Evolutionary conservation across 2,329 filamentous ascomycete species (phyloP), one percentile per base, ranked within the genome.

Genomic region (Trichophyton benhamiae): DNA sequence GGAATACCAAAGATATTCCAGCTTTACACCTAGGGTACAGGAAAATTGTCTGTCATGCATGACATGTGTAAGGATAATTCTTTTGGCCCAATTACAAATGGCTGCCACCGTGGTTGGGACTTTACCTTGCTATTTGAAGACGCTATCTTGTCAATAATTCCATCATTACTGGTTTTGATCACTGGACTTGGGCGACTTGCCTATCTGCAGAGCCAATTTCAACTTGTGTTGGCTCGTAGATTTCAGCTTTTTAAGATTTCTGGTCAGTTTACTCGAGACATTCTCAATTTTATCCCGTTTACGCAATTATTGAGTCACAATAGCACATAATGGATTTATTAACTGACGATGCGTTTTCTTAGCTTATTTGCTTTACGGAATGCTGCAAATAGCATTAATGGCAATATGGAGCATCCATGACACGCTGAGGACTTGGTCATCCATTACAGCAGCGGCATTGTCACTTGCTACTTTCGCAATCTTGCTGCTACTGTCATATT

Each of bases 71-170:
- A 65, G 69, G 44, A 65, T 41, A 65, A 70, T 57, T 53, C 58
- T 9, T 72, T 72, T 53, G 69, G 70, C 20, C 69, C 70, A 57
- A 62, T 62, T 9, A 64, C 71, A 13, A 55, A 46, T 11, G 62
- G 62, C 13, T 55, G 25, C 30, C 71, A 66, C 61, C 64, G 63
- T 46, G 63, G 67, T 64, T 71, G 70, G 60, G 70, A 72, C 52
- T 72, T 72, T 60, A 72, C 70, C 3, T 63, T 71, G 11, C 58
- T 70, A 3, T 72, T 72, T 48, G 70, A 71, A 61, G 65, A 72
- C 46, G 63, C 58, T 13, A 66, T 71, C n/a, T 60, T 71, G 7
- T 59, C 62, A 6, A 60, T 65, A 11, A 42, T 57, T n/a, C 61
- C 60, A 11, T 55, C 25, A 27, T n/a, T 55, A 8, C 30, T 55